Percentiles rank a stretch among this genome's conserved stretches.
Conservation (phyloP, 108 stramenopile species). For the Nannochloropsis oceanica region DNA sequence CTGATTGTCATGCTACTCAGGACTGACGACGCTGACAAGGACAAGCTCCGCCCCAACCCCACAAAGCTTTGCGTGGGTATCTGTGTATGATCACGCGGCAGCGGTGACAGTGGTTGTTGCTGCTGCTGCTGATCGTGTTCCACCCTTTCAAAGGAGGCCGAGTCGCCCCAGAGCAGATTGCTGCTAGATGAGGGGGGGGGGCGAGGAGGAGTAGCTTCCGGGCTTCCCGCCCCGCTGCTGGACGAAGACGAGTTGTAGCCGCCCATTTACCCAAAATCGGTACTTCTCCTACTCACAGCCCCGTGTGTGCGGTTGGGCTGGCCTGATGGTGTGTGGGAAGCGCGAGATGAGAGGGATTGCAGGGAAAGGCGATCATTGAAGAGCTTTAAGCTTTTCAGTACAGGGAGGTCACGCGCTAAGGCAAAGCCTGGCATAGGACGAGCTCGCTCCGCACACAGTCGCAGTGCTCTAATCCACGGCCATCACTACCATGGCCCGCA, state of each 20-base stretch:
- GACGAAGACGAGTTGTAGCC: neutral
- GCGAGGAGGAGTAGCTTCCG: neutral
- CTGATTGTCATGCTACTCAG: neutral
- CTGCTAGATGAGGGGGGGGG: neutral
- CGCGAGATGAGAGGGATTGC: no score
- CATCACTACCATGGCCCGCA: no score
- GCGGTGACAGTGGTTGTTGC: neutral
- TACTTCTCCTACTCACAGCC: neutral
- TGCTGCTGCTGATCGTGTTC: neutral
- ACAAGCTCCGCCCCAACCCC: neutral
- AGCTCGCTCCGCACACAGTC: no score
- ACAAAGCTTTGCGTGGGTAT: neutral
- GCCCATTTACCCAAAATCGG: neutral
- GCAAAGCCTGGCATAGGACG: no score
- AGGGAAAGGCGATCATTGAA: no score
- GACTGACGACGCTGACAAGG: neutral
- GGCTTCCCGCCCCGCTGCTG: neutral
- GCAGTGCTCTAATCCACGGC: no score
- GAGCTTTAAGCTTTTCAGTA: no score
- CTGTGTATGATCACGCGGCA: neutral
- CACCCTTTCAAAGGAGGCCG: neutral
- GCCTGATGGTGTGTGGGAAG: no score
- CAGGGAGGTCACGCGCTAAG: no score
- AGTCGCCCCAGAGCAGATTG: neutral
- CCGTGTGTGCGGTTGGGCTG: no score